These are phyloP conservation scores for Xylaria nigripes DNA, from an alignment of 495 filamentous ascomycete species.

Conservation along the genomic window DNA sequence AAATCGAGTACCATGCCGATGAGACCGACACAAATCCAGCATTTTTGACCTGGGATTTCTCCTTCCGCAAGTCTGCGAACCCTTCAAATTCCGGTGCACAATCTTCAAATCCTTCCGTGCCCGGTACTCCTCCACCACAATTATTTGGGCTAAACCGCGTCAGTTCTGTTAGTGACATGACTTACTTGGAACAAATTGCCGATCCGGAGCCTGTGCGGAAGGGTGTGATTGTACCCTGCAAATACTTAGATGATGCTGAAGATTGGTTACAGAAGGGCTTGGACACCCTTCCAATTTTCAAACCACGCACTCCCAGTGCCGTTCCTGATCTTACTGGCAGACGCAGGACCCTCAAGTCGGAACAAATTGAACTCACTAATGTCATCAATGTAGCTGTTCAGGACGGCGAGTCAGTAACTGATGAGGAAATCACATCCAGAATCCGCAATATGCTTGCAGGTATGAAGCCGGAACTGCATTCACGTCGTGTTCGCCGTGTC, in stretches of 20 bases:
- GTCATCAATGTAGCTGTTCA: slow-evolving; percentile 88
- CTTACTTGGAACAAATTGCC: slow-evolving; percentile 62
- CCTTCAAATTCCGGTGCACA: slow-evolving; percentile 70
- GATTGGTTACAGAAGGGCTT: slow-evolving; percentile 74
- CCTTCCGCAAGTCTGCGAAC: slow-evolving; percentile 82
- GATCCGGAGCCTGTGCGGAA: slow-evolving; percentile 72
- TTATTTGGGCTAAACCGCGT: slow-evolving; percentile 64
- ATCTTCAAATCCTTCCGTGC: slow-evolving; percentile 70
- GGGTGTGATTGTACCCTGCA: slow-evolving; percentile 88
- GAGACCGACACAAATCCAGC: slow-evolving; percentile 64
- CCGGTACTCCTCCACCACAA: slow-evolving; percentile 63
- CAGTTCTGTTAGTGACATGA: slow-evolving; percentile 93
- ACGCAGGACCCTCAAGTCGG: slow-evolving; percentile 52
- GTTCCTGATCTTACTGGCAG: slow-evolving; percentile 66
- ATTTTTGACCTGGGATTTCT: slow-evolving; percentile 90
- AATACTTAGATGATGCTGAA: slow-evolving; percentile 87
- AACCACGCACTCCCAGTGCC: slow-evolving; percentile 32
- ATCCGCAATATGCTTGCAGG: slow-evolving; percentile 69
- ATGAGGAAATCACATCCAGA: slow-evolving; percentile 67
- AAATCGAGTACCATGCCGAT: slow-evolving; percentile 73
- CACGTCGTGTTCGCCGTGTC: slow-evolving; percentile 74
- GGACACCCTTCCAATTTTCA: slow-evolving; percentile 63
- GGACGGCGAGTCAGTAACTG: slow-evolving; percentile 80
- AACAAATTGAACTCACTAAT: slow-evolving; percentile 70
- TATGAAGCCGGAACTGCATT: slow-evolving; percentile 72